Evolutionary conservation across 805 yeast genomes (phyloP).

Genomic region (Saturnispora gosingensis): DNA sequence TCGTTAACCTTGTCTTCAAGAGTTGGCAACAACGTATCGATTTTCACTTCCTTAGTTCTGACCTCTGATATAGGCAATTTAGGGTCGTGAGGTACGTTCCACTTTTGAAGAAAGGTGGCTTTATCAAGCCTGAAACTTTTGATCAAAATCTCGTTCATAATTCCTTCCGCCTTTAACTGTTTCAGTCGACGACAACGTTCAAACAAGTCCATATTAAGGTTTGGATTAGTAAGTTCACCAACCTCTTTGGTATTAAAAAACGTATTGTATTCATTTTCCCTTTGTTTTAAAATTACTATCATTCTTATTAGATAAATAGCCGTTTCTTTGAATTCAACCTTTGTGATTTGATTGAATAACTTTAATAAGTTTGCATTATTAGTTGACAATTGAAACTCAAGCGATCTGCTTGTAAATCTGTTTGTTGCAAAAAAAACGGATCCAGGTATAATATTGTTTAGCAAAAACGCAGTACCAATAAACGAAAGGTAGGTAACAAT

Average conservation of each 20-base stretch:
- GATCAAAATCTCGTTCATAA: slow-evolving; percentile 1
- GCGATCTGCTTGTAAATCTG: slow-evolving; percentile 7
- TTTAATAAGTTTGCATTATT: neutral
- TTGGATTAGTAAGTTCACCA: slow-evolving; percentile 4
- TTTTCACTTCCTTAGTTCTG: neutral
- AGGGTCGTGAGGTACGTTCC: slow-evolving; percentile 7
- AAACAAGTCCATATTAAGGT: neutral
- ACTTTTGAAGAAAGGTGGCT: slow-evolving; percentile 6
- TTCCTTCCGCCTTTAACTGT: neutral
- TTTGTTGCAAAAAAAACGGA: slow-evolving; percentile 6
- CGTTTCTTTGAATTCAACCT: neutral
- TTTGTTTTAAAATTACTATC: slow-evolving; percentile 2
- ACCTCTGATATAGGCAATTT: neutral
- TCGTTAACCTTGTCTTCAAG: slow-evolving; percentile 3
- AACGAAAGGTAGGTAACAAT: slow-evolving; percentile 2
- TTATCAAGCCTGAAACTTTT: slow-evolving; percentile 4
- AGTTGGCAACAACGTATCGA: neutral
- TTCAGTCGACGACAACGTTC: slow-evolving; percentile 4
- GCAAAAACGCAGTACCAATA: slow-evolving; percentile 1
- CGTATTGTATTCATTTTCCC: neutral
- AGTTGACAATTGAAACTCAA: neutral
- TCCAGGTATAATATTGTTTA: slow-evolving; percentile 8
- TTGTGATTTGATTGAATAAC: slow-evolving; percentile 1
- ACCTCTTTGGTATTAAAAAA: neutral
- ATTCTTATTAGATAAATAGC: slow-evolving; percentile 8